Evolutionary conservation across 192 early-diverging fungal species (phyloP), one percentile per base, ranked within the genome.

Genomic region (Geosiphon pyriformis): DNA sequence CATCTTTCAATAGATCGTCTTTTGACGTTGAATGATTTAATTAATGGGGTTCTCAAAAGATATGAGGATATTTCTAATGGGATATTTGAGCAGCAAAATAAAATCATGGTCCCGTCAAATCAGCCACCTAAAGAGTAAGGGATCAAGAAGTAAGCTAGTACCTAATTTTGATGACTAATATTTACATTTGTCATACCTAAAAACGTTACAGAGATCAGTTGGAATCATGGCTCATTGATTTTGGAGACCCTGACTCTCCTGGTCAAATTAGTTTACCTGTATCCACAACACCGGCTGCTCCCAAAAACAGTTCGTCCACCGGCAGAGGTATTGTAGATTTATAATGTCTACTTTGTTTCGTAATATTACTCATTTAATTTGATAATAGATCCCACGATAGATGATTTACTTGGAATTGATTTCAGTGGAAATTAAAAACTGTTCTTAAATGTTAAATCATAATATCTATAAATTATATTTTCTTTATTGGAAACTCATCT

Each of bases 31-130:
- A 90, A 93, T 56, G 90, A 93, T 65, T 74, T 88, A 55, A 84
- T 94, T 60, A 93, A 92, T 71, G 87, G 77, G 35, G 92, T 88
- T 0, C 71, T 92, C 15, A 80, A 81, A 46, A 90, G 90, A 67
- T 89, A 90, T 55, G 72, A 68, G n/a, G 81, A 85, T 56, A 72
- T 80, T 23, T 74, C 72, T 70, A 74, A 72, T 29, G 83, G 83
- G 22, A 72, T 80, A 23, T 72, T 75, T 17, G 42, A 64, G 3
- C 42, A 53, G 20, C 29, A 25, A 2, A 20, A 64, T 20, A 49
- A 64, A 20, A 10, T 20, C 15, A 46, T 10, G 7, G 15, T 20
- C 7, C 7, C 10, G 20, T 52, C 20, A 20, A n/a, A 4, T 52
- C 22, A 20, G 20, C 50, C 10, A 52, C 7, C 7, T n/a, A 52